Base-by-base conservation (phyloP, 2,329 filamentous ascomycete species). In the Claviceps maximensis region DNA sequence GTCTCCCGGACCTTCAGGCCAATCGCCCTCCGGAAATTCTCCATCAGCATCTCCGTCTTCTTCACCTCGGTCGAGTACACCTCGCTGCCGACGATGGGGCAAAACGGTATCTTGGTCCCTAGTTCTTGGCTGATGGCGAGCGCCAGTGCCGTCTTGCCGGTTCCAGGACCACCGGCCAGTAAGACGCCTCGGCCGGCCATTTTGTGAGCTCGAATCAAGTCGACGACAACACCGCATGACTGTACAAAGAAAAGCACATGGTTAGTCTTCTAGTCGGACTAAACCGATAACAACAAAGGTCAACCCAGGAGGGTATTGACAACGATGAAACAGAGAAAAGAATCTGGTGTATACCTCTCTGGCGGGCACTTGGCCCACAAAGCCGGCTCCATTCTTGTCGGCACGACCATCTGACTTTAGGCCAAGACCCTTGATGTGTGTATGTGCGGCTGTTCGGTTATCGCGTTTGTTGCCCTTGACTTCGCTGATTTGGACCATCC, bases 31-130 rank as follows among this genome's bases (percentile, higher is more conserved):
- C 93, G 82, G 71, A 98, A 98, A 74, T 97, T 97, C 77, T 98
- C 93, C 93, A 97, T 97, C 67, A 98, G 74, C 60, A 95, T 86
- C 71, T 98, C 93, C 49, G 93, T 98, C 82, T 98, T 98, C 82
- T 98, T 98, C 58, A 98, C 90, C 71, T 98, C 93, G 47, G 91
- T 86, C 61, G 89, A 95, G 74, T 96, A 98, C 63, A 98, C 86
- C 71, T 98, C 93, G 75, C 90, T 96, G 62, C 90, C 93, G 51
- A 96, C 93, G 66, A 98, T 97, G 41, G 91, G 90, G 70, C 93
- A 96, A 69, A 98, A 98, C 7, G 93, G 93, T 54, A 98, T 95
- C 75, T 96, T 97, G 49, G 90, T 96, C 61, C 93, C 93, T 59
- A 98, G 78, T 70, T 98, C 93, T 72, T 97, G 93, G 69, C 89